Conservation (phyloP, 2,329 filamentous ascomycete species). For the Xylariaceae sp. region DNA sequence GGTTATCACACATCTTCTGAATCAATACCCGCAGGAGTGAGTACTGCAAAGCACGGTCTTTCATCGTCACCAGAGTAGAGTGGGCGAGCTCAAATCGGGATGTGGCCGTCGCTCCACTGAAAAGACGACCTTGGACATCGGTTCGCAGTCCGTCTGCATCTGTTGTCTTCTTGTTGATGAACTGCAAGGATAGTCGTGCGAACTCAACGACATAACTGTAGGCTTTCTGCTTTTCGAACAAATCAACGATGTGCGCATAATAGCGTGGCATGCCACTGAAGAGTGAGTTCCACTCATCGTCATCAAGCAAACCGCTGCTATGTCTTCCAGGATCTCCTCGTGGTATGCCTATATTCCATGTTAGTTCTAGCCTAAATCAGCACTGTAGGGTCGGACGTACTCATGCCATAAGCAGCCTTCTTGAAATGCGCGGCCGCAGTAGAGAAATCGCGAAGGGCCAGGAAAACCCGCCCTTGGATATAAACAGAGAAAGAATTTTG, state of each 20-base stretch:
- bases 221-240: constrained; percentile 74
- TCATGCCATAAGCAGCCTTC: constrained; percentile 75
- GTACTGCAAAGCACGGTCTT: constrained; percentile 64
- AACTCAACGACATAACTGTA: constrained; percentile 83
- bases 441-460: constrained; percentile 68
- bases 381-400: constrained; percentile 46
- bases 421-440: constrained; percentile 72
- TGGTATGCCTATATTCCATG: constrained; percentile 37
- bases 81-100: constrained; percentile 80
- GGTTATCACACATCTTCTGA: constrained; percentile 63
- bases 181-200: constrained; percentile 67
- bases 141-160: constrained; percentile 44
- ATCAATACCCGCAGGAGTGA: constrained; percentile 67
- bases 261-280: constrained; percentile 75
- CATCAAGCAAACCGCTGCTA: constrained; percentile 64
- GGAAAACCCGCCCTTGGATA: constrained; percentile 72
- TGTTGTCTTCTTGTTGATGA: constrained; percentile 38
- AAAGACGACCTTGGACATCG: constrained; percentile 77
- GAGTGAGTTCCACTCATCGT: constrained; percentile 64
- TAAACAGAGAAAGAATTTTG: constrained; percentile 66
- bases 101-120: constrained; percentile 73
- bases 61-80: constrained; percentile 67
- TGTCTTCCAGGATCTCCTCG: constrained; percentile 46
- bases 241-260: constrained; percentile 75
- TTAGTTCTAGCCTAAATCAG: neutral